These are phyloP conservation scores for Porcisia hertigi DNA, from an alignment of 208 protist species.

Conservation along the genomic window DNA sequence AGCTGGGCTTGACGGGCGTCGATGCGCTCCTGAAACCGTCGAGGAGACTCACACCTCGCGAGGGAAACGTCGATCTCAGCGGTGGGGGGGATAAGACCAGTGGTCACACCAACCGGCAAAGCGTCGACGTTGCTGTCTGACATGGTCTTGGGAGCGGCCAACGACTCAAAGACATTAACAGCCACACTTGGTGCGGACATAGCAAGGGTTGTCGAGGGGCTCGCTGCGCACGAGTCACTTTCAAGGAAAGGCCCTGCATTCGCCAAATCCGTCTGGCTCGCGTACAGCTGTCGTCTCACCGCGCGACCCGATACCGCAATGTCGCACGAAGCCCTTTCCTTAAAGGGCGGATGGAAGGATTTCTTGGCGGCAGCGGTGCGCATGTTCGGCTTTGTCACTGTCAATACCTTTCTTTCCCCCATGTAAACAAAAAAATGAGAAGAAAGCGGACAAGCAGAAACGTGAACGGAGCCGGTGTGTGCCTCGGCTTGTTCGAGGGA, in stretches of 20 bases:
- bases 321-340: neutral
- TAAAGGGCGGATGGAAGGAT: constrained; percentile 23
- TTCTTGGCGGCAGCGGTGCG: neutral
- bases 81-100: neutral
- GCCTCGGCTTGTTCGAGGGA: neutral
- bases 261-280: neutral
- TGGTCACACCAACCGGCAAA: neutral
- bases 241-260: neutral
- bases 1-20: neutral
- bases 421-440: neutral
- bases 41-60: neutral
- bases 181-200: neutral
- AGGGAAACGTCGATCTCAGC: neutral
- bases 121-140: neutral
- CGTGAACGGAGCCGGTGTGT: neutral
- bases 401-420: neutral
- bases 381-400: neutral
- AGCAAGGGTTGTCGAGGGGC: neutral
- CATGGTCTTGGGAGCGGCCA: neutral
- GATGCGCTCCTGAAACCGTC: neutral
- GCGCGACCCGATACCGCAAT: neutral
- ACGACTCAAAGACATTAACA: neutral
- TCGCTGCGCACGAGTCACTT: neutral
- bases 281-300: neutral
- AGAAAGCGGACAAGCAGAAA: neutral